Conservation (phyloP, 2,329 filamentous ascomycete genomes). For the Colletotrichum theobromicola region DNA sequence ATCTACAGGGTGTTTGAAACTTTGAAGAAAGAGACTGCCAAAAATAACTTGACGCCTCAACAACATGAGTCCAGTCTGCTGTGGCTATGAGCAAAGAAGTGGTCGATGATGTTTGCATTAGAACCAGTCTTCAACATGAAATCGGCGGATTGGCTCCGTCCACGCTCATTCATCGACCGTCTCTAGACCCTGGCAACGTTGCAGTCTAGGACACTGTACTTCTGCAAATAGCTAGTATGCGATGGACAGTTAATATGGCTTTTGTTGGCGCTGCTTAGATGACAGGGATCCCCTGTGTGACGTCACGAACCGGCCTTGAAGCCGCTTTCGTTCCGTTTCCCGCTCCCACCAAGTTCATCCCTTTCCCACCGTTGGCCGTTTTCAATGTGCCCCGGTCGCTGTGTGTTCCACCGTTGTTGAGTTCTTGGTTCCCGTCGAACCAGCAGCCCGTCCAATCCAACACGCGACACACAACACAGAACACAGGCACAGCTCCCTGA, state of each 20-base stretch:
- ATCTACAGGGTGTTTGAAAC: not conserved
- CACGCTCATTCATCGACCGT: not conserved
- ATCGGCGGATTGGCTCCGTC: not conserved
- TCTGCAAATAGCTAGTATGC: not conserved
- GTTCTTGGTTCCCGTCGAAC: not conserved
- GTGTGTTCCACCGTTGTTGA: not conserved
- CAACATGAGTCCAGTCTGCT: not conserved
- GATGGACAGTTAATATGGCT: not conserved
- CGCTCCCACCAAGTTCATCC: not conserved
- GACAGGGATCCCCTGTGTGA: not conserved
- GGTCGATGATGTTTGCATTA: not conserved
- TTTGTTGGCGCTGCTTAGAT: not conserved
- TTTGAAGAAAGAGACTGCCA: not conserved
- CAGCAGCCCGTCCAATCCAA: not conserved
- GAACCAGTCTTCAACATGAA: not conserved
- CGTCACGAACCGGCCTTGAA: conserved; percentile 3
- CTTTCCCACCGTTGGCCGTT: not conserved
- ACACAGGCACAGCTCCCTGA: not conserved
- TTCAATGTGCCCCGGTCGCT: not conserved
- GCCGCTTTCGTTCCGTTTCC: conserved; percentile 1
- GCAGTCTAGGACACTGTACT: not conserved
- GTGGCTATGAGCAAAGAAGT: not conserved
- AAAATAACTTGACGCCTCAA: not conserved
- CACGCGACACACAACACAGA: conserved; percentile 2
- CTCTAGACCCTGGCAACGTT: not conserved